Conservation (phyloP, 805 yeast genomes). For the Dipodascus albidus region DNA sequence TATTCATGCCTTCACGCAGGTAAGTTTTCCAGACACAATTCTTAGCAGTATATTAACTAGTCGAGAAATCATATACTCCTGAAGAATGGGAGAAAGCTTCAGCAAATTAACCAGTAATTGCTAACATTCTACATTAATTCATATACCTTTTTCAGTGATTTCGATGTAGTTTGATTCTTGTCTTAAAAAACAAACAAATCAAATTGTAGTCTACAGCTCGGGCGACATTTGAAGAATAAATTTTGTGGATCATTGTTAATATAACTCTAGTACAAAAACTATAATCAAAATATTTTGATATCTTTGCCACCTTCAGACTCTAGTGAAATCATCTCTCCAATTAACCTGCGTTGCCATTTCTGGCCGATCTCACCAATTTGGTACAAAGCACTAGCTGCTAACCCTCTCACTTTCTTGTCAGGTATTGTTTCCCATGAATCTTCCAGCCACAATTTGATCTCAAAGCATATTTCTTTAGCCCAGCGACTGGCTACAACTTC, state of each 20-base stretch:
- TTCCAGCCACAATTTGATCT: slow-evolving; percentile 21
- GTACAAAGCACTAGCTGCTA: slow-evolving; percentile 25
- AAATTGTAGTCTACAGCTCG: too few species aligned
- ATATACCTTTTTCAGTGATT: too few species aligned
- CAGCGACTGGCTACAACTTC: slow-evolving; percentile 17
- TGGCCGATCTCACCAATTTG: slow-evolving; percentile 18
- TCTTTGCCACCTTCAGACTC: slow-evolving; percentile 5
- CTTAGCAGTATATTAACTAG: neutral
- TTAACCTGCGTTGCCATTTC: slow-evolving; percentile 16
- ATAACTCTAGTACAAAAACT: too few species aligned
- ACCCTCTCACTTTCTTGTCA: slow-evolving; percentile 18
- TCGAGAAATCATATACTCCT: slow-evolving; percentile 45
- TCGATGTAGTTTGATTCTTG: too few species aligned
- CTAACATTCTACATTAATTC: too few species aligned
- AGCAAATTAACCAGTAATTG: too few species aligned
- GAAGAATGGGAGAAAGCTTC: slow-evolving; percentile 57
- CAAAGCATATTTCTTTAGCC: slow-evolving; percentile 20
- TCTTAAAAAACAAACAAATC: too few species aligned
- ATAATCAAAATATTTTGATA: neutral
- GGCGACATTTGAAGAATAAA: too few species aligned
- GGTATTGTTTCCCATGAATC: slow-evolving; percentile 21
- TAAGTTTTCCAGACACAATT: slow-evolving; percentile 29
- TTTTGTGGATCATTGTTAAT: too few species aligned
- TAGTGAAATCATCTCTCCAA: slow-evolving; percentile 11
- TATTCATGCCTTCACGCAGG: slow-evolving; percentile 94